A percentile compares a stretch with the other conserved stretches of the same genome.
Evolutionary conservation across 73 alveolate genomes (phyloP).

Genomic region (Urostyla sp.): DNA sequence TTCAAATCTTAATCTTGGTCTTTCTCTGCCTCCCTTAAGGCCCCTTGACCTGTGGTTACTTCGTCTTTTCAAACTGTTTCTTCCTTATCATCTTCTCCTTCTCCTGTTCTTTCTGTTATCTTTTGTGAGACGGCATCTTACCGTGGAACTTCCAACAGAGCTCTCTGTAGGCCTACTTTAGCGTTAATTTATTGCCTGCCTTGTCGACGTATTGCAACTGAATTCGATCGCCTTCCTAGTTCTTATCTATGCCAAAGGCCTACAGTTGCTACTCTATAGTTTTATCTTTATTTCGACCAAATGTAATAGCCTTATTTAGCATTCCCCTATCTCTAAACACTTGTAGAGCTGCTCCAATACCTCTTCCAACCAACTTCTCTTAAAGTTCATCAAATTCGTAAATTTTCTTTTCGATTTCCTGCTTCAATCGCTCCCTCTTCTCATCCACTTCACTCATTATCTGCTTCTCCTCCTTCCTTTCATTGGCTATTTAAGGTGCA

Average conservation of each 20-base stretch:
- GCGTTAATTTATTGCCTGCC: conserved; percentile 30
- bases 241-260: neutral
- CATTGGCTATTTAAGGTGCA: conserved; percentile 3
- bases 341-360: conserved; percentile 57
- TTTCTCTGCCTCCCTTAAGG: conserved; percentile 19
- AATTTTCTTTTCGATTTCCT: conserved; percentile 59
- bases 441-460: conserved; percentile 29
- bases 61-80: too few relatives aligned
- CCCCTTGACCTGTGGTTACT: too few relatives aligned
- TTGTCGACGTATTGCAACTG: conserved; percentile 47
- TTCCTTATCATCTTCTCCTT: conserved; percentile 33
- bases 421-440: conserved; percentile 21
- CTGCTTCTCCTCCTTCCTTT: neutral
- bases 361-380: neutral
- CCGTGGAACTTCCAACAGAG: conserved; percentile 70
- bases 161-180: conserved; percentile 68
- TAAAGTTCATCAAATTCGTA: neutral
- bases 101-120: conserved; percentile 50
- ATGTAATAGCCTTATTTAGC: conserved; percentile 45
- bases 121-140: conserved; percentile 70
- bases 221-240: conserved; percentile 40
- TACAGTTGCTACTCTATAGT: conserved; percentile 25
- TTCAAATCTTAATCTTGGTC: neutral
- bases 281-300: conserved; percentile 56
- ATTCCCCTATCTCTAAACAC: conserved; percentile 56